Percentiles rank a stretch among this genome's conserved stretches.
These are phyloP conservation scores for Pontederia paniculata DNA, from an alignment of 176 grass and related monocot genomes.

Conservation along the genomic window DNA sequence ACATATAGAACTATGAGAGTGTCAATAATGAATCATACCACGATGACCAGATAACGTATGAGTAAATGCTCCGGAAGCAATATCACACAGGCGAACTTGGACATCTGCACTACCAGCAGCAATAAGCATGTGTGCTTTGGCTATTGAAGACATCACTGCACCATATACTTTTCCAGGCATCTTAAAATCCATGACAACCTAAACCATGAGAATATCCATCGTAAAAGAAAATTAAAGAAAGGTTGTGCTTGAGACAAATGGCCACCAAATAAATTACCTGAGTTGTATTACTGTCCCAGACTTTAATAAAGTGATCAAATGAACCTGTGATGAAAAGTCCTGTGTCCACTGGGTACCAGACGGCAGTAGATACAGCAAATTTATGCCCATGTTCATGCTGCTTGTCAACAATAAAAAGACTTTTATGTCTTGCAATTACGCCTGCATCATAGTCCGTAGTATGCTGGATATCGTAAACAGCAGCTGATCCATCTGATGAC, in stretches of 20 bases:
- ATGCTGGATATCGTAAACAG: slow-evolving; percentile 59
- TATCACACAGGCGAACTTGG: slow-evolving; percentile 85
- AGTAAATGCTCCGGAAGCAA: slow-evolving; percentile 86
- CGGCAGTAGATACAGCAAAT: slow-evolving; percentile 51
- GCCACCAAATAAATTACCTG: slow-evolving; percentile 34
- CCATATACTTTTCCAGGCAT: slow-evolving; percentile 87
- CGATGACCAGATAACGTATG: slow-evolving; percentile 94
- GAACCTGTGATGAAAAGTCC: slow-evolving; percentile 76
- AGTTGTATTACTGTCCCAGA: slow-evolving; percentile 88
- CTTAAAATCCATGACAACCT: slow-evolving; percentile 94
- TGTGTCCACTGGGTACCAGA: slow-evolving; percentile 90
- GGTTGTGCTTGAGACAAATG: not conserved
- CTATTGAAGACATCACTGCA: slow-evolving; percentile 57
- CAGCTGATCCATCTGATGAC: slow-evolving; percentile 64
- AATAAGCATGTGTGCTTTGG: slow-evolving; percentile 76
- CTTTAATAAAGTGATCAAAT: slow-evolving; percentile 77
- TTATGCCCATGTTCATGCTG: slow-evolving; percentile 56
- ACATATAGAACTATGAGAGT: slow-evolving; percentile 10
- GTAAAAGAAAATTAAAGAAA: slow-evolving; percentile 2
- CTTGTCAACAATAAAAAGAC: slow-evolving; percentile 63
- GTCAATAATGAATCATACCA: slow-evolving; percentile 36
- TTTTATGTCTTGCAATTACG: slow-evolving; percentile 60
- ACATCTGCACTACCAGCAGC: slow-evolving; percentile 76
- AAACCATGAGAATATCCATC: slow-evolving; percentile 5
- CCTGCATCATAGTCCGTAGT: slow-evolving; percentile 34